Evolutionary conservation across 2,329 filamentous ascomycete genomes (phyloP).

Genomic region (Alternaria conjuncta): DNA sequence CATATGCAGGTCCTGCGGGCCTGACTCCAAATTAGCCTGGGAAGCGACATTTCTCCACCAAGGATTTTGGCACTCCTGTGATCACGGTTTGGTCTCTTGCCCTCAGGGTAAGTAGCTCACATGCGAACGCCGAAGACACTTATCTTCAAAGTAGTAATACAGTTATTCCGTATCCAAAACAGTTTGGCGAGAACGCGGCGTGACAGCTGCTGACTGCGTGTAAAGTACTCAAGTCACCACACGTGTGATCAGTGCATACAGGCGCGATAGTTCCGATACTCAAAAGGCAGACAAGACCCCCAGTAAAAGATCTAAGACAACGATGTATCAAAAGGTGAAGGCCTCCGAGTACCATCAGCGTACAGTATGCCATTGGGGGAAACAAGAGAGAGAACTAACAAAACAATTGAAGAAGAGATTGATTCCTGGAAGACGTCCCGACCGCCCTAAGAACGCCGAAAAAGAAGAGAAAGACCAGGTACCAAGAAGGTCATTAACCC

Average conservation of each 20-base stretch:
- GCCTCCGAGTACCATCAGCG: neutral
- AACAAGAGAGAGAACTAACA: slow-evolving; percentile 2
- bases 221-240: neutral
- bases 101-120: neutral
- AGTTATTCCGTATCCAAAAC: slow-evolving; percentile 1
- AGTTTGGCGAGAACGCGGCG: too few species aligned
- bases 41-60: slow-evolving; percentile 7
- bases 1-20: slow-evolving; percentile 35
- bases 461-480: neutral
- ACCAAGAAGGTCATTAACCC: neutral
- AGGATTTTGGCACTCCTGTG: neutral
- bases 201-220: neutral
- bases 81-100: neutral
- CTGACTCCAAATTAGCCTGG: slow-evolving; percentile 36
- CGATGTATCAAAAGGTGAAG: neutral
- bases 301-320: slow-evolving; percentile 1
- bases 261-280: neutral
- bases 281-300: slow-evolving; percentile 5
- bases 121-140: neutral
- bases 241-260: neutral
- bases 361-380: neutral
- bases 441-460: slow-evolving; percentile 9
- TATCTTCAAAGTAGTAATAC: neutral
- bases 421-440: slow-evolving; percentile 8
- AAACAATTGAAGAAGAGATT: slow-evolving; percentile 18